Base-by-base conservation (phyloP, 768 basidiomycete genomes). In the Boletus rubescentipes region DNA sequence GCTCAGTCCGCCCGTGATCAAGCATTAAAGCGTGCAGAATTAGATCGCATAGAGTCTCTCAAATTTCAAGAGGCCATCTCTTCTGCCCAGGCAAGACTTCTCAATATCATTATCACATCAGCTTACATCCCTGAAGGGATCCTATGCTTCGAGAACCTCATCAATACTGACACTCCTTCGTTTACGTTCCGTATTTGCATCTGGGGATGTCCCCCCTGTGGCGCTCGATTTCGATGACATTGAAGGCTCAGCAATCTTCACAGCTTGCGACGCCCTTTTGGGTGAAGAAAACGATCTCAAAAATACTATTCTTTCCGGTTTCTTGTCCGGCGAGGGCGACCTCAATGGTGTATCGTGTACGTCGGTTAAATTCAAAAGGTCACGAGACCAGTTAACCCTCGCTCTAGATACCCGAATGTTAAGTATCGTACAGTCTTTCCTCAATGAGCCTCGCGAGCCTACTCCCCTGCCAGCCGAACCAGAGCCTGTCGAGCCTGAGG, bases 261-360 rank as follows among this genome's bases (percentile, higher is more conserved):
- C 79, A 7, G 78, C 75, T 31, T 75, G 72, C 8, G 78, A 85
- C 36, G 70, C 75, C 31, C 78, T 93, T 32, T 66, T 87, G 31
- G 79, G 82, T 18, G 79, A 79, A 35, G 82, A 84, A 50, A 70
- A 60, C 11, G 79, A 83, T 37, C 60, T 60, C 41, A 87, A 83
- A 65, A 69, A 77, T 23, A 67, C 75, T 21, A 67, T 81, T 20
- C 62, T 92, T 53, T 73, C 76, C 26, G 82, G 81, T 29, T 71
- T 91, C 55, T 63, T 89, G 40, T 75, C 77, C 43, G 80, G 77
- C 18, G 70, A 79, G 39, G 87, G 87, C 29, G 81, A 83, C 31
- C 73, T 81, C 53, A 77, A 85, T 53, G 86, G 81, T 38, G 68
- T 91, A 51, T 62, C 83, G 42, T 87, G 91, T 92, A 69, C 48